Evolutionary conservation across 1,284 basidiomycete genomes (phyloP), one percentile per base, ranked within the genome.

Genomic region (Cryptococcus sp.): DNA sequence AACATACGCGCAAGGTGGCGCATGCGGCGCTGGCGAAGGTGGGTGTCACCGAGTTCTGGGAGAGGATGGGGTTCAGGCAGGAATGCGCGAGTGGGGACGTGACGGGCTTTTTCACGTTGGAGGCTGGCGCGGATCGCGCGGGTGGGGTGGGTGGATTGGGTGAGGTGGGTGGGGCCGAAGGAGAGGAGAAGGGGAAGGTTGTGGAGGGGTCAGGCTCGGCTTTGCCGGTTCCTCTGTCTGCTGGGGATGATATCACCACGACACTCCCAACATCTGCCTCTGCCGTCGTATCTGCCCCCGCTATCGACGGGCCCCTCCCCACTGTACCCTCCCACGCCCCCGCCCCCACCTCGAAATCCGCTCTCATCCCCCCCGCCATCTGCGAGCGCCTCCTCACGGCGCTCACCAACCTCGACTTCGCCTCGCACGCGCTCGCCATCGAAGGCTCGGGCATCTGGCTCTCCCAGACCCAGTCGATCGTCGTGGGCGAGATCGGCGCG

Each of bases 61-160:
- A 93, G 75, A 82, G 91, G 15, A 92, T 97, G 87, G 91, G 87
- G 24, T 94, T 89, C 77, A 82, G 93, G 36, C 93, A 96, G 70
- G 93, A 97, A 74, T 96, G 93, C 70, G 83, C 87, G 45, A 86
- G 61, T 82, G 92, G 80, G 2, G 88, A 89, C 4, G 82, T 94
- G 13, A 94, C 91, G 1, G 92, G 88, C 0, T 97, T 97, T 79
- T 95, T 96, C 73, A 82, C 84, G 16, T 73, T 90, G 58, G 80
- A 79, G 35, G 73, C 44, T 28, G 28, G 39, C 8, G 16, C 5
- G 28, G 21, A 13, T n/a, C n/a, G n/a, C n/a, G n/a, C n/a, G 11
- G 13, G n/a, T 33, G 28, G 4, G 28, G 28, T 9, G 28, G 28
- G 5, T 4, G 28, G 28, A 16, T 21, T 15, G 11, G 13, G n/a